These are phyloP conservation scores for Wallacemonas sp. DNA, from an alignment of 208 protist species.

Conservation along the genomic window DNA sequence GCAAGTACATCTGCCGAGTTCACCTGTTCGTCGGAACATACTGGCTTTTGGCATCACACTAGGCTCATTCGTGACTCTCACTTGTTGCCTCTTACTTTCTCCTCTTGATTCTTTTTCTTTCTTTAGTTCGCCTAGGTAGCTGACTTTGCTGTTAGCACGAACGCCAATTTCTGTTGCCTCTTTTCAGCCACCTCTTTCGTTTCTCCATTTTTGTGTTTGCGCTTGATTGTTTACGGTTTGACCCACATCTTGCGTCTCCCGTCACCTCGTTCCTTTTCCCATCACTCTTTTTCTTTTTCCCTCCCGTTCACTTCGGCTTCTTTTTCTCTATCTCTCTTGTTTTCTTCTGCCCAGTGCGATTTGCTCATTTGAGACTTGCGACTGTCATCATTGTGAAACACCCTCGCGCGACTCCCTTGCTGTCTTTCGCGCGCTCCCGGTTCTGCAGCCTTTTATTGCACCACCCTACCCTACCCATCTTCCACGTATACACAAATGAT, in stretches of 20 bases:
- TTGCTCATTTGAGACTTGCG: too few relatives aligned
- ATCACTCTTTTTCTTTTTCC: constrained; percentile 7
- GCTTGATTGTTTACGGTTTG: not conserved
- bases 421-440: not conserved
- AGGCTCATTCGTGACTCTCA: not conserved
- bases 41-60: too few relatives aligned
- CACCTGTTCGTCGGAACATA: too few relatives aligned
- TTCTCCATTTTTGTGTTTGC: not conserved
- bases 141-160: not conserved
- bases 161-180: not conserved
- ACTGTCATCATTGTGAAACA: too few relatives aligned
- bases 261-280: constrained; percentile 7
- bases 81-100: constrained; percentile 13
- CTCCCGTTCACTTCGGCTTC: not conserved
- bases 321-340: not conserved
- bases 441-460: too few relatives aligned
- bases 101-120: not conserved
- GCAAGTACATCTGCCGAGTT: too few relatives aligned
- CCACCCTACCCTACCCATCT: not conserved
- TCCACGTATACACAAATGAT: constrained; percentile 1
- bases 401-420: too few relatives aligned
- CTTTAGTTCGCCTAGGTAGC: not conserved
- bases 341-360: constrained; percentile 12
- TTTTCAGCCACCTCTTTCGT: not conserved
- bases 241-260: too few relatives aligned